Base-by-base conservation (phyloP, 2,329 filamentous ascomycete genomes). In the Paracoccidioides brasiliensis region DNA sequence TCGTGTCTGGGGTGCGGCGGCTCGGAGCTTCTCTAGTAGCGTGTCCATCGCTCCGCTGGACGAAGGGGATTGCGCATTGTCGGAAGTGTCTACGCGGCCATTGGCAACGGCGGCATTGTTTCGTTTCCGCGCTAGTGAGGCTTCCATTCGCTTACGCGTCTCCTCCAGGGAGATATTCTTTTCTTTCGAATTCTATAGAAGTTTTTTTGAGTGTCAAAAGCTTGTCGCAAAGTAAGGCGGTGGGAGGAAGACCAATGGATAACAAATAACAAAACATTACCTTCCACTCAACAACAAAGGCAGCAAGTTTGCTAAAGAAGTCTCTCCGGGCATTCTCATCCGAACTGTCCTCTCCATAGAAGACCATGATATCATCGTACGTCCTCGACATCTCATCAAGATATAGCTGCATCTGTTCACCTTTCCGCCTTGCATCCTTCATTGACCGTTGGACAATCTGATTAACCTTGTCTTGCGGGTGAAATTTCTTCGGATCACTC, bases 401-500 rank as follows among this genome's bases (percentile, higher is more conserved):
- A 69, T 95, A 96, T 28, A 97, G 76, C 67, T 88, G 81, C 83
- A 97, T 86, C 74, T 97, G 93, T 70, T 96, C 91, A 2, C 93
- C 90, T 76, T 97, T 98, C 64, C 91, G 81, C 59, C 93, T 78
- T 22, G 93, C 93, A 62, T 98, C 93, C 75, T 96, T 97, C 91
- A 98, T 97, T 61, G 81, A 85, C 53, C 91, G 80, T 72, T 95
- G 89, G 55, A 95, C 90, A 38, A 97, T 80, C 71, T 94, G 88
- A 59, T 85, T 86, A 45, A 97, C 90, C 58, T 93, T 88, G 70
- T 98, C 93, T 72, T 97, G 88, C 15, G 93, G 91, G 67, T 98
- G 93, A 78, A 98, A 98, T 65, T 91, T 94, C 78, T 93, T 96
- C 46, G 91, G 86, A 67, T 98, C 93, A 67, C 89, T 95, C 60